Evolutionary conservation across 176 grass and related monocot genomes (phyloP), one percentile per base, ranked within the genome.

Genomic region (Zoysia japonica): DNA sequence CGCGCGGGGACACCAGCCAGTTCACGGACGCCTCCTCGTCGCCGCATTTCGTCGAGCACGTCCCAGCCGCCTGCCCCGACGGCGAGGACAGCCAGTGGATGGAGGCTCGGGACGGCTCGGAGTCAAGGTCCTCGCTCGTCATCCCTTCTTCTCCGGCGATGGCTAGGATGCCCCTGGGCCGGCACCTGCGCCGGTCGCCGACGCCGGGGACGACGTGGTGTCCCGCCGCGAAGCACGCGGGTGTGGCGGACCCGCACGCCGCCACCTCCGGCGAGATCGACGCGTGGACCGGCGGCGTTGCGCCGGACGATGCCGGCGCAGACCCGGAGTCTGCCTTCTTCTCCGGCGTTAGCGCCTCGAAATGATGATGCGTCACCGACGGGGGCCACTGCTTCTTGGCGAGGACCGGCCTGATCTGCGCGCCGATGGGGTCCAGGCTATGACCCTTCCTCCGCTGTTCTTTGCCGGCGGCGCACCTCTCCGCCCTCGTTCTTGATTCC

Each of bases 221-320:
- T 5, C 96, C 90, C 0, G 88, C 84, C 9, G 96, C 88, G 60
- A 96, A 99, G 85, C 92, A 93, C 9, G 82, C 90, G 1, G 96
- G 92, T 48, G 88, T 91, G 10, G 90, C 81, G 44, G 90, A 16
- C 37, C 84, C 90, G 42, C 84, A 83, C 4, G 83, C 37, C 67
- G 85, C 35, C 67, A 99, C 87, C 72, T 99, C 92, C 2, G 96
- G 92, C 9, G 92, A 99, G 83, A 99, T 95, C 66, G 92, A 95
- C 11, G 90, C 76, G 84, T 93, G 72, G 40, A 99, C 83, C 8
- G 96, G 92, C 79, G 90, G 96, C 28, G 90, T 99, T 12, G 86
- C 64, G 9, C 75, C 82, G 0, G 88, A 35, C 11, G 77, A 91
- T 15, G 46, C 71, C 7, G 74, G 77, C 57, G 70, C 89, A 44